Evolutionary conservation across 148 eudicot species (phyloP), one percentile per base, ranked within the genome.

Genomic region (Amaranthus palmeri): DNA sequence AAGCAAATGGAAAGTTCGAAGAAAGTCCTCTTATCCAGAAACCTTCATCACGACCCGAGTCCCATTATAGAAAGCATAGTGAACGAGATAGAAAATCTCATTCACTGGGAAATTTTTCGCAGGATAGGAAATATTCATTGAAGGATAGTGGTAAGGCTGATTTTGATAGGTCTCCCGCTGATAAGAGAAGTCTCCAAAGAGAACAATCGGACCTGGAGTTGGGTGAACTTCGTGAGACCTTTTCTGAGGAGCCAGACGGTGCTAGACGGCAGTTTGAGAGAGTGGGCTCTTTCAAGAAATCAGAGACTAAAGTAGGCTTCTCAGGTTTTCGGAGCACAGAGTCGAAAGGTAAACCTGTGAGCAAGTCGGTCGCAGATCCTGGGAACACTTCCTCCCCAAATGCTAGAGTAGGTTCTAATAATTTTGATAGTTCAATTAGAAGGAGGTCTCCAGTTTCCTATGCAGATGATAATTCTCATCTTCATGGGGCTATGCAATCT

Each of bases 141-240:
- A 83, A 82, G 75, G 83, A 82, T 70, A 79, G 70, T 68, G 44
- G 56, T 51, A 78, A 67, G 67, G 67, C 63, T 73, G 76, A 74
- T 70, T 47, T 73, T 25, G 77, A 76, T 69, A 83, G 67, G 66
- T 82, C 82, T 52, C 84, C 90, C 71, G 64, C 74, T 45, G 65
- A 68, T 10, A 80, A 80, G 11, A 84, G 81, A 62, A 74, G 79
- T 44, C 96, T 88, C 66, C 89, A 68, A 65, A 84, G 99, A 78
- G 97, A 91, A 86, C 77, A 76, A 60, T 90, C 96, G 54, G 99
- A 88, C 49, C 79, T 92, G 81, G 99, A 95, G 76, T 65, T 90
- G 84, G 99, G 99, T 61, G 99, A 95, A 83, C 86, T 95, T 72
- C 97, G 97, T 51, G 99, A 95, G 74, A 79, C 90, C 25, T 68